Conservation (phyloP, 805 yeast genomes). For the Metschnikowia borealis region DNA sequence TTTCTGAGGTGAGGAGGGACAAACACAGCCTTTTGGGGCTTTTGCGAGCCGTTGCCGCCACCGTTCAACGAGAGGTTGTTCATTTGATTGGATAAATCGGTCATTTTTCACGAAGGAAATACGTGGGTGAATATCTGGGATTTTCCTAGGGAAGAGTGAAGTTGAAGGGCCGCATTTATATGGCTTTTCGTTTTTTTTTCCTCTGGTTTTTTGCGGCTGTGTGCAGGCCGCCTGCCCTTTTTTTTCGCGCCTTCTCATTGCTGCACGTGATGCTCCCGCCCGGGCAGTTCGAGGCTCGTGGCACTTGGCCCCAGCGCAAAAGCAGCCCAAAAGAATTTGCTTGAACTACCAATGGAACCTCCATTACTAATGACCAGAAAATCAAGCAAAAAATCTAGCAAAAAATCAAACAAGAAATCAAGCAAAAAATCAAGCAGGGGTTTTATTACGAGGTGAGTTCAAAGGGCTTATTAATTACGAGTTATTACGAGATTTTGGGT, state of each 20-base stretch:
- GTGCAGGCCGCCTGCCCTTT: constrained; percentile 1
- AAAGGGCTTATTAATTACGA: no score
- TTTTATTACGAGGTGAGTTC: no score
- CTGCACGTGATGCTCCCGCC: background rate
- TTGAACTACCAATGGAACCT: no score
- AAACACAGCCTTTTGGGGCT: constrained; percentile 19
- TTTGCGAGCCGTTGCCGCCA: constrained; percentile 22
- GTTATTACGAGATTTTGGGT: no score
- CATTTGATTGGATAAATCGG: constrained; percentile 56
- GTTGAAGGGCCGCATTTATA: background rate
- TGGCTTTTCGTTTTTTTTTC: constrained; percentile 3
- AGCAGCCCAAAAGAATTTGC: no score
- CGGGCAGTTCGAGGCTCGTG: no score
- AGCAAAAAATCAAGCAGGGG: no score
- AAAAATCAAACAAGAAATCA: no score
- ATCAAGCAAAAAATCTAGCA: no score
- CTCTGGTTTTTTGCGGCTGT: constrained; percentile 4
- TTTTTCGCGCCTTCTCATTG: constrained; percentile 5
- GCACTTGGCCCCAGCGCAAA: no score
- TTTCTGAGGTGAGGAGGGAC: constrained; percentile 35
- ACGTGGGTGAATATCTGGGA: background rate
- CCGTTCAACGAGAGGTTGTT: constrained; percentile 51
- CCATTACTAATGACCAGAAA: no score
- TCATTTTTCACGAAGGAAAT: constrained; percentile 37
- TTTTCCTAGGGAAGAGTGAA: constrained; percentile 4